phyloP scores from a whole-genome alignment of 495 filamentous ascomycete genomes.

The Cenococcum geophilum region DNA sequence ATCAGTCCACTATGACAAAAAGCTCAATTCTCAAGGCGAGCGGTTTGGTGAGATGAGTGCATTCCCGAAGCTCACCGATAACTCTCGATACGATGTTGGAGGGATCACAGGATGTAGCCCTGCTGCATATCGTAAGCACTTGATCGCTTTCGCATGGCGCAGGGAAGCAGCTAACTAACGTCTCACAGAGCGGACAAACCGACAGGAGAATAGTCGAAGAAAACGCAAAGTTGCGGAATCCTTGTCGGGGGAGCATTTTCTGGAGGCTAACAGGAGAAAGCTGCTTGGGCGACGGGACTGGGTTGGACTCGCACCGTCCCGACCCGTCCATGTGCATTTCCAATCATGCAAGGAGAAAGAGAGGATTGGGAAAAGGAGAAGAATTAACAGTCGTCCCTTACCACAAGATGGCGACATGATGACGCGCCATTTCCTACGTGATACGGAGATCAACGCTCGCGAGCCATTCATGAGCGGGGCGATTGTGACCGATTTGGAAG shows the following conservation, averaged over 20 bases:
- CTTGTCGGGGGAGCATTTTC: conserved; percentile 4
- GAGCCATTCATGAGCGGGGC: conserved; percentile 25
- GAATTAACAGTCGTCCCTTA: conserved; percentile 12
- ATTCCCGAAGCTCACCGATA: background rate
- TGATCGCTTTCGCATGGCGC: background rate
- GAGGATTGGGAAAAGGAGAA: conserved; percentile 37
- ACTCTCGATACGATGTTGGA: background rate
- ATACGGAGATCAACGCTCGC: conserved; percentile 6
- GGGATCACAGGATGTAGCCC: background rate
- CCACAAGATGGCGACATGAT: background rate
- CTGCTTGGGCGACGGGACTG: conserved; percentile 35
- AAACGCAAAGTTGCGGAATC: conserved; percentile 8
- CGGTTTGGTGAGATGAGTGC: background rate
- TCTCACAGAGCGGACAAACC: background rate
- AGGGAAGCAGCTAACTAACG: background rate
- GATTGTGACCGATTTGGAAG: conserved; percentile 12
- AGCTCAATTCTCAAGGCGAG: background rate
- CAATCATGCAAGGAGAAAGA: conserved; percentile 24
- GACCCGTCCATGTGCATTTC: conserved; percentile 31
- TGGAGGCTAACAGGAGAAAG: conserved; percentile 29
- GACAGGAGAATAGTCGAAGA: conserved; percentile 3
- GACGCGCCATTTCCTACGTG: background rate
- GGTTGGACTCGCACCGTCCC: conserved; percentile 29
- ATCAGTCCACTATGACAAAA: background rate
- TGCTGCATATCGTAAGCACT: background rate